A percentile compares a stretch with the other conserved stretches of the same genome.
Conservation (phyloP, 73 alveolate species). For the Diophrys sp. region DNA sequence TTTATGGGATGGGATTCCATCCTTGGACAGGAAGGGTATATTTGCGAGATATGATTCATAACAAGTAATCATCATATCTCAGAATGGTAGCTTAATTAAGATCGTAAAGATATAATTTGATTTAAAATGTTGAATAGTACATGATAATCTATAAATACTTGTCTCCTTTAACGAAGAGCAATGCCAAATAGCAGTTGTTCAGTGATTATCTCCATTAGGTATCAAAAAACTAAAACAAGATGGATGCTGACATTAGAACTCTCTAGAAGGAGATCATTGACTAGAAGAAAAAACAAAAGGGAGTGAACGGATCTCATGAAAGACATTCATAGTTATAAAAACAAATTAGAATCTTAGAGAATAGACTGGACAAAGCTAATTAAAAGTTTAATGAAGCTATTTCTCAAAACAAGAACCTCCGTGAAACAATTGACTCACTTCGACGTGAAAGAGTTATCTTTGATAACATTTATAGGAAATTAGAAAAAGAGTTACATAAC, state of each 20-base stretch:
- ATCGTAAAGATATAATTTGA: no score
- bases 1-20: no score
- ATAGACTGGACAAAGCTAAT: conserved; percentile 93
- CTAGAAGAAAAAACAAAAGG: conserved; percentile 73
- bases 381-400: conserved; percentile 96
- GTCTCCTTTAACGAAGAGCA: no score
- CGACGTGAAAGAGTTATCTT: conserved; percentile 94
- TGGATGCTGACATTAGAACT: conserved; percentile 72
- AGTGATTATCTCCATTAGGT: no score
- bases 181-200: no score
- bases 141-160: no score
- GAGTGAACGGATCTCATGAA: conserved; percentile 93
- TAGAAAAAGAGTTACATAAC: conserved; percentile 89
- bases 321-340: conserved; percentile 78
- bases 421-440: conserved; percentile 91
- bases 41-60: no score
- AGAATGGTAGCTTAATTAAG: no score
- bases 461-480: conserved; percentile 92
- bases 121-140: no score
- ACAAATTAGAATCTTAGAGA: conserved; percentile 92
- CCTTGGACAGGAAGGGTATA: no score
- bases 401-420: conserved; percentile 84
- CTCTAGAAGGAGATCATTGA: conserved; percentile 73
- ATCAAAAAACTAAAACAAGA: conserved; percentile 41
- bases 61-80: no score